Percentiles rank a stretch among this genome's conserved stretches.
These are phyloP conservation scores for Penicillium ucsense DNA, from an alignment of 495 filamentous ascomycete genomes.

Conservation along the genomic window DNA sequence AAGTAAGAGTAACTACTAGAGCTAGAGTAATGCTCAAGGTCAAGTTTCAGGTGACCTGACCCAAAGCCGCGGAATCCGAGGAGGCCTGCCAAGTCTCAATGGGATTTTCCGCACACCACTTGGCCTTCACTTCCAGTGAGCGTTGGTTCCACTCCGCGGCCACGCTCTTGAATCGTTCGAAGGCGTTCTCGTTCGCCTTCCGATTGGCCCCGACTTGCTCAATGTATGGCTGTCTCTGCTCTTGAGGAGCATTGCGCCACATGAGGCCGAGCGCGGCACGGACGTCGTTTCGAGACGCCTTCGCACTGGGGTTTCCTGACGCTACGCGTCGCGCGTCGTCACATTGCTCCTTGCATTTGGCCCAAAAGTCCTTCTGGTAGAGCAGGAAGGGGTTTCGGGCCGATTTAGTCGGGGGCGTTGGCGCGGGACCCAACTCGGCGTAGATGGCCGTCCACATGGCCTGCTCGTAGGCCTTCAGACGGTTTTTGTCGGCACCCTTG, in stretches of 20 bases:
- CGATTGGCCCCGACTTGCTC: conserved; percentile 62
- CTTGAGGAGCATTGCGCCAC: conserved; percentile 71
- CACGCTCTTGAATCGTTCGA: conserved; percentile 46
- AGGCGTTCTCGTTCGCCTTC: conserved; percentile 44
- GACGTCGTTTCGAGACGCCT: conserved; percentile 61
- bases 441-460: conserved; percentile 62
- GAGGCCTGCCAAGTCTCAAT: conserved; percentile 23
- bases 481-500: conserved; percentile 38
- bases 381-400: conserved; percentile 63
- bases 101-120: conserved; percentile 55
- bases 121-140: conserved; percentile 46
- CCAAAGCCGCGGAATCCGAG: not conserved
- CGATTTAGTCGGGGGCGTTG: conserved; percentile 56
- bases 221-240: conserved; percentile 63
- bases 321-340: conserved; percentile 55
- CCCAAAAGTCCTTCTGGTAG: conserved; percentile 69
- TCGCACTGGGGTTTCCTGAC: conserved; percentile 58
- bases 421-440: conserved; percentile 60
- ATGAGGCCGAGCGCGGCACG: conserved; percentile 71
- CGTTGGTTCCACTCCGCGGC: conserved; percentile 61
- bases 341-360: conserved; percentile 59
- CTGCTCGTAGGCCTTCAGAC: conserved; percentile 59
- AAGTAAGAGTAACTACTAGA: not conserved
- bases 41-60: not conserved
- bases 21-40: not conserved